Evolutionary conservation across 2,329 filamentous ascomycete genomes (phyloP), one percentile per base, ranked within the genome.

Genomic region (Sclerotinia borealis): DNA sequence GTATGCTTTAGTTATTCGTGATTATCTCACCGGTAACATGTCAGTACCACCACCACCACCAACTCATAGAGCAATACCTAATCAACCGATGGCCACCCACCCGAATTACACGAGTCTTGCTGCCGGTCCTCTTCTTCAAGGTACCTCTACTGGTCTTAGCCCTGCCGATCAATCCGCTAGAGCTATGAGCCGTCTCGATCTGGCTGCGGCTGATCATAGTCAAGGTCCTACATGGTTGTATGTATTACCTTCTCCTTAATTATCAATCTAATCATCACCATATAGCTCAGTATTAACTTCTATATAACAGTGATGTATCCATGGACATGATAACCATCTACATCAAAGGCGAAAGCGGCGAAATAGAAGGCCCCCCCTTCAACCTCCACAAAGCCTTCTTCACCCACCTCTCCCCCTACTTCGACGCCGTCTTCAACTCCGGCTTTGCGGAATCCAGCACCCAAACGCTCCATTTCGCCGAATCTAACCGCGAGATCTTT

Each of bases 371-470:
- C 1, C 17, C 27, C 27, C 34, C 49, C 19, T 45, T 54, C 5
- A 22, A 25, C 22, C 13, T 61, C 2, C 59, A 65, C 39, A 63
- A 65, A 17, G 36, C 31, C 0, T 63, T 63, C 17, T 27, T 66
- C 4, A 29, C 31, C 15, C 31, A 59, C 9, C 15, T 54, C 5
- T 65, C 65, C 0, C 59, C 59, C 0, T 65, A 48, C 49, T 66
- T 66, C 15, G 54, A 47, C 4, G 63, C 65, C 5, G 55, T 36
- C 2, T 63, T 63, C 25, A 49, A 63, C 13, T 55, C 63, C 3
- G 22, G 15, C 2, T 63, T 63, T 34, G n/a, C 41, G 4, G 63
- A 66, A 22, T 64, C 47, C 1, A 17, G 56, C 6, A 63, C 41
- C 2, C 61, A 64, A 17, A 43, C 27, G 15, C 27, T 61, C 1